Base-by-base conservation (phyloP, 768 basidiomycete species). In the Pleurotus tuoliensis region DNA sequence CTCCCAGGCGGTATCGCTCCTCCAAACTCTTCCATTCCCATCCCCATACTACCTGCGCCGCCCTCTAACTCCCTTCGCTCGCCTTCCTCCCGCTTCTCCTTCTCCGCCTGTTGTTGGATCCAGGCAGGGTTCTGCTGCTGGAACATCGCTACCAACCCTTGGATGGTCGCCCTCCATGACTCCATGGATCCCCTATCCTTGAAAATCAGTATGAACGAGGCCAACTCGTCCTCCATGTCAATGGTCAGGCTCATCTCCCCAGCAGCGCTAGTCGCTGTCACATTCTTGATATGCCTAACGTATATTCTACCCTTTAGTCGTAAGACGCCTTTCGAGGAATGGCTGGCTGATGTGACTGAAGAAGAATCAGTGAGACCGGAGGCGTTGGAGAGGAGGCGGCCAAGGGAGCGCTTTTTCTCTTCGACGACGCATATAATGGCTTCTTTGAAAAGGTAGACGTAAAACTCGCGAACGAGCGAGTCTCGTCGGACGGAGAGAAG, bases 371-470 rank as follows among this genome's bases (percentile, higher is more conserved):
- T 81, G 43, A 82, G 74, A 3, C 75, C 73, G 4, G 84, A 81
- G 0, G 86, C 85, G 57, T 75, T 80, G 27, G 87, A 86, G 4
- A 94, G 77, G 46, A 94, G 77, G 24, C 88, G 82, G 6, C 88
- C 85, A 2, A 94, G 73, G 0, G 87, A 85, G 22, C 89, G 84
- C 65, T 93, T 95, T 76, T 87, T 92, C 73, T 99, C 96, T 69
- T 98, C 95, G 16, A 90, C 82, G n/a, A 98, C 94, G 69, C 97
- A 99, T 58, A 99, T 94, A 61, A 99, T 91, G 8, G 97, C 97
- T 70, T 98, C 94, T 66, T 88, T 89, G 83, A 98, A 99, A 24
- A 99, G 82, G 73, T 98, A 98, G 58, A 97, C 93, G 67, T 87
- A 91, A 71, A 98, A 98, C 69, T 97, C 95, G 55, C 94, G 85